A percentile compares a stretch with the other conserved stretches of the same genome.
Evolutionary conservation across 179 eudicot genomes (phyloP).

Genomic region (Heliamphora pulchella): DNA sequence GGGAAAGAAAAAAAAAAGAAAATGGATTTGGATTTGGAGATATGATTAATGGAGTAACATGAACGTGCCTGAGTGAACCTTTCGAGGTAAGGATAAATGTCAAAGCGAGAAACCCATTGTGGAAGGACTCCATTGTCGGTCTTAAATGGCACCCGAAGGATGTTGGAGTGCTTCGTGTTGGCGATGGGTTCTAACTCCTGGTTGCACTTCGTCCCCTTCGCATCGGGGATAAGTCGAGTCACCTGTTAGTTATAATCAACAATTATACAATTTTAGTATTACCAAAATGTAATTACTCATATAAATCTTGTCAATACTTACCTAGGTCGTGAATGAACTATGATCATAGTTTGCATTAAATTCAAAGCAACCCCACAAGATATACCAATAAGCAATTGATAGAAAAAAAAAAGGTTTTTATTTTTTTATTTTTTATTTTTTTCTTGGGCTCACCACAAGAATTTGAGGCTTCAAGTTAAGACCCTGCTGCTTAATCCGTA

Average conservation of each 20-base stretch:
- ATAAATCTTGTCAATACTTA: too few relatives aligned
- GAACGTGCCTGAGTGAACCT: conserved; percentile 50
- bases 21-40: not conserved
- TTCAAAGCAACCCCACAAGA: too few relatives aligned
- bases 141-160: conserved; percentile 51
- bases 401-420: too few relatives aligned
- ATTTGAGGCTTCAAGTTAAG: conserved; percentile 52
- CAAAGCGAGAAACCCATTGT: conserved; percentile 64
- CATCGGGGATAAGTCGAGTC: conserved; percentile 57
- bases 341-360: too few relatives aligned
- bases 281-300: too few relatives aligned
- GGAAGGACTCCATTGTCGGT: conserved; percentile 39
- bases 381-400: too few relatives aligned
- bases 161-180: conserved; percentile 48
- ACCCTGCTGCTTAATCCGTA: conserved; percentile 53
- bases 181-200: conserved; percentile 43
- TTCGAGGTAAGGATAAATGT: conserved; percentile 84
- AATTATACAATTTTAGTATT: too few relatives aligned
- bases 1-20: not conserved
- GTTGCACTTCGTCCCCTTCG: conserved; percentile 51
- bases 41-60: too few relatives aligned
- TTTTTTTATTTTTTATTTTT: too few relatives aligned
- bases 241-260: conserved; percentile 28
- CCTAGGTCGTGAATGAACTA: too few relatives aligned
- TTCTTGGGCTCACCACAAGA: conserved; percentile 36